Percentiles rank a stretch among this genome's conserved stretches.
Conservation (phyloP, 371 early-diverging fungal species). For the Mortierella sp. region DNA sequence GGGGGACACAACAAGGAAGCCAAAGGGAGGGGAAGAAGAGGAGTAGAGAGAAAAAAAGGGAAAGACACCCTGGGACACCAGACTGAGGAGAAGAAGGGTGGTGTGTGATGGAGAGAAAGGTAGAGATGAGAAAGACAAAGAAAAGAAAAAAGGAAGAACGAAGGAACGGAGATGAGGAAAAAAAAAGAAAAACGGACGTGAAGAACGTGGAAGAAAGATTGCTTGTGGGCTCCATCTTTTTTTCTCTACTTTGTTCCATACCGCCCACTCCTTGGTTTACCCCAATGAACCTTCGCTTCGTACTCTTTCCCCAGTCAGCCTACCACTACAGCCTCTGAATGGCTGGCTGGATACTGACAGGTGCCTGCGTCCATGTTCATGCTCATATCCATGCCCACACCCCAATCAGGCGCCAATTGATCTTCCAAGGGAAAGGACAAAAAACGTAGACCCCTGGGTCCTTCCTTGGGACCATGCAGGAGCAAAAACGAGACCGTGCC, state of each 20-base stretch:
- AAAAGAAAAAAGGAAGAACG: neutral
- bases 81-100: neutral
- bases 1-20: neutral
- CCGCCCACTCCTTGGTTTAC: neutral
- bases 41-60: neutral
- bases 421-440: slow-evolving; percentile 4
- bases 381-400: neutral
- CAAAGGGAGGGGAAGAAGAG: neutral
- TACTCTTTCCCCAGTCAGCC: neutral
- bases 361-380: neutral
- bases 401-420: neutral
- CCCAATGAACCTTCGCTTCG: slow-evolving; percentile 1
- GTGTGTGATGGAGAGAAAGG: neutral
- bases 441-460: slow-evolving; percentile 26
- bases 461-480: neutral
- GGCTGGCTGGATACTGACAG: neutral
- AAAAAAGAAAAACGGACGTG: neutral
- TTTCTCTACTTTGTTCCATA: neutral
- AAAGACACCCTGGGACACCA: slow-evolving; percentile 2
- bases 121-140: neutral
- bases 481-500: slow-evolving; percentile 47
- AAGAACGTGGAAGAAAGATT: neutral
- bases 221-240: neutral
- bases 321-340: neutral
- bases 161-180: neutral